Evolutionary conservation across 495 filamentous ascomycete species (phyloP), one percentile per base, ranked within the genome.

Genomic region (Peziza echinospora): DNA sequence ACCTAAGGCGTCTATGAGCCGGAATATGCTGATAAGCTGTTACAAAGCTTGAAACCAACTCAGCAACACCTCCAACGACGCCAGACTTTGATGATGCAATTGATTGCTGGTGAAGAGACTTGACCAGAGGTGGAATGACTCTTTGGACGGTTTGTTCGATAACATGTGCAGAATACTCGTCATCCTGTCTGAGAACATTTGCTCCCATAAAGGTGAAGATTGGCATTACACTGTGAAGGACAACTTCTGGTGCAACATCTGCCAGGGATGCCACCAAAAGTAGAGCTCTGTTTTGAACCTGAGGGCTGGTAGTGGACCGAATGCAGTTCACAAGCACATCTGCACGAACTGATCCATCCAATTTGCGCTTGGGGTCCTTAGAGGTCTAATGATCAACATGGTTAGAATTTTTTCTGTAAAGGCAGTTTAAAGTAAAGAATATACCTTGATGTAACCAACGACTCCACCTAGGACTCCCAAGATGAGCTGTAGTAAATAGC

Each of bases 191-290:
- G 19, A 97, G 71, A 8, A 92, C 76, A 22, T 80, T 87, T 24
- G 77, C 76, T 28, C 84, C 81, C 82, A 94, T 92, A 62, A 93
- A 94, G 0, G 89, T 94, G 63, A 97, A 97, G 26, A 97, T 86
- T 5, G 91, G 91, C 89, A 97, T 96, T 44, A 97, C 81, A 49
- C 82, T 93, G 58, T 97, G 86, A 44, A 96, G 69, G 8, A 97
- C 81, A 21, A 84, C 63, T 55, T 93, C 83, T 1, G 89, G 89
- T 0, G 80, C 79, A 53, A 83, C 80, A 30, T 75, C 74, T 24
- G 89, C 86, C 41, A 96, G 62, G 21, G 71, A 75, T 2, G 84
- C 80, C 13, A 96, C 76, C 13, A 99, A 69, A n/a, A 94, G 73
- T 7, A 99, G 69, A 9, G 87, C 86, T 6, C 76, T 71, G 52